Percentiles rank a stretch among this genome's conserved stretches.
These are phyloP conservation scores for Epichloe bromicola DNA, from an alignment of 2,329 filamentous ascomycete species.

Conservation along the genomic window DNA sequence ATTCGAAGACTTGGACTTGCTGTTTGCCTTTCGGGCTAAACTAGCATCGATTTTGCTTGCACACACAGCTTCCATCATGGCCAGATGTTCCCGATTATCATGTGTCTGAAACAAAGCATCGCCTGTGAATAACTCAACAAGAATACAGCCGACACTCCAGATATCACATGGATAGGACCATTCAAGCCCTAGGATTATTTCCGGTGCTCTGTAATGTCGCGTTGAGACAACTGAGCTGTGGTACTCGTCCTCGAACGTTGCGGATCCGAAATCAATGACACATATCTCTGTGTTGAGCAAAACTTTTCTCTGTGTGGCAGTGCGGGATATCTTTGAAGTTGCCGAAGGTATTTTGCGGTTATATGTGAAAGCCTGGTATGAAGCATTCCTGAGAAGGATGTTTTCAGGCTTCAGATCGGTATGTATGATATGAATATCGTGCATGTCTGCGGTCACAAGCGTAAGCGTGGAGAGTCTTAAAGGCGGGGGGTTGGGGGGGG, in stretches of 20 bases:
- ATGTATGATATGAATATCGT: slow-evolving; percentile 94
- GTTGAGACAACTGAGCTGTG: slow-evolving; percentile 61
- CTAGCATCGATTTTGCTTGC: no score
- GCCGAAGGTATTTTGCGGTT: slow-evolving; percentile 53
- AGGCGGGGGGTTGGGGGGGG: no score
- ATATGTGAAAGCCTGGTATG: slow-evolving; percentile 59
- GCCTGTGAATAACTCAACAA: slow-evolving; percentile 60
- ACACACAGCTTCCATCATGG: slow-evolving; percentile 59
- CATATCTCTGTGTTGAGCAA: slow-evolving; percentile 57
- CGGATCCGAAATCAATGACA: slow-evolving; percentile 59
- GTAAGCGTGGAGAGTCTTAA: no score
- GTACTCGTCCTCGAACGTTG: slow-evolving; percentile 61
- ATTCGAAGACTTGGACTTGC: no score
- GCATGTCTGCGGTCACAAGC: slow-evolving; percentile 30
- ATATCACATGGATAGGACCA: slow-evolving; percentile 64
- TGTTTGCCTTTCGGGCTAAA: no score
- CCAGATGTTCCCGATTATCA: slow-evolving; percentile 58
- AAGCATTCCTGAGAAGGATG: slow-evolving; percentile 51
- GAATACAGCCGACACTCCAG: slow-evolving; percentile 61
- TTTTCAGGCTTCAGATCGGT: slow-evolving; percentile 66
- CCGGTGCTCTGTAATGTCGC: slow-evolving; percentile 55
- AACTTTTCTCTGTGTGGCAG: slow-evolving; percentile 47
- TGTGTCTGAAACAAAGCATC: slow-evolving; percentile 62
- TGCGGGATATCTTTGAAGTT: slow-evolving; percentile 30
- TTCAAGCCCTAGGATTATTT: slow-evolving; percentile 57